phyloP scores from a whole-genome alignment of 2,329 filamentous ascomycete genomes.

The Fusarium sp. region DNA sequence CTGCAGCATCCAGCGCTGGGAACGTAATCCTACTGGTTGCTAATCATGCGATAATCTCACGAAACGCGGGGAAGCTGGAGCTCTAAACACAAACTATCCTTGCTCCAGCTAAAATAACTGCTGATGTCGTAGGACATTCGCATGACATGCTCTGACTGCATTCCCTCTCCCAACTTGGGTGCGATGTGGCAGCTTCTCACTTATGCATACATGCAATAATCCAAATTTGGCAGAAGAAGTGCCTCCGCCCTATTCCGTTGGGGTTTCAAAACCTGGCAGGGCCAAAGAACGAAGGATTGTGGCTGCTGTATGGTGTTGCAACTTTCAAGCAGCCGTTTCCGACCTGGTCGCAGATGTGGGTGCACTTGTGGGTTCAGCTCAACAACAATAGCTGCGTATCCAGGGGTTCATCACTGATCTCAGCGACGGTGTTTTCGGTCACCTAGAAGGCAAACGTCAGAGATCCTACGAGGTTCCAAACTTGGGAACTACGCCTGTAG shows the following conservation, averaged over 20 bases:
- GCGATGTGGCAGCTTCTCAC: conserved; percentile 4
- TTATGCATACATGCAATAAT: conserved; percentile 1
- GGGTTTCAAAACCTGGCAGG: conserved; percentile 4
- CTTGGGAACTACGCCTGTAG: background rate
- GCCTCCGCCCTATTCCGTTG: no score
- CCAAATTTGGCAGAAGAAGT: background rate
- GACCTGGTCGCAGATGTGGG: background rate
- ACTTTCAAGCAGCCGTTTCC: conserved; percentile 1
- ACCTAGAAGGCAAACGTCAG: background rate
- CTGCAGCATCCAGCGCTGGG: conserved; percentile 1
- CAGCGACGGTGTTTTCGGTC: background rate
- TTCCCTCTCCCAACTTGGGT: background rate
- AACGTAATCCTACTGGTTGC: conserved; percentile 8
- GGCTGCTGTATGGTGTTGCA: conserved; percentile 2
- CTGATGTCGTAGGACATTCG: conserved; percentile 26
- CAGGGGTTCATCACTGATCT: no score
- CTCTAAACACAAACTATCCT: conserved; percentile 2
- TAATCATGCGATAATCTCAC: conserved; percentile 12
- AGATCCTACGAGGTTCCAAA: background rate
- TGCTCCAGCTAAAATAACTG: conserved; percentile 7
- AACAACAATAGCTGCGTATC: background rate
- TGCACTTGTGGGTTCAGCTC: conserved; percentile 1
- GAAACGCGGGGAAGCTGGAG: conserved; percentile 3
- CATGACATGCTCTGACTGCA: conserved; percentile 15
- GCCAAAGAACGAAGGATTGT: background rate